Percentiles rank a stretch among this genome's conserved stretches.
Evolutionary conservation across 2,329 filamentous ascomycete genomes (phyloP).

Genomic region (Fusarium anthophilum): DNA sequence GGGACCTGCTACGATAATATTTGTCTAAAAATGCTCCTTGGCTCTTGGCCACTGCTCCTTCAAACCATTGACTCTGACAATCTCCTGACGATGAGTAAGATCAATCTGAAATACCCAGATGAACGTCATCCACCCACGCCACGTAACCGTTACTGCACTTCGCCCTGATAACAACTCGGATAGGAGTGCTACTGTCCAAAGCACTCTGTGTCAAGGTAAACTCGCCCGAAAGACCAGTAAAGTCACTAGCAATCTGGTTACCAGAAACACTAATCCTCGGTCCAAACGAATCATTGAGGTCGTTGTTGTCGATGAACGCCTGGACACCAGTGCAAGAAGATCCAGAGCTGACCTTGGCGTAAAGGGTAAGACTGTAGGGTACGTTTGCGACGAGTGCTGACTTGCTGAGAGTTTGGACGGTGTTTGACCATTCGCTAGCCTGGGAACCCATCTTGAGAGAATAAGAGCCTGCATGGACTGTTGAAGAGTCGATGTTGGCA

Average conservation of each 20-base stretch:
- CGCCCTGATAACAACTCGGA: neutral
- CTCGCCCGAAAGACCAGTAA: neutral
- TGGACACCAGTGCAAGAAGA: neutral
- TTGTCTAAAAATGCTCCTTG: neutral
- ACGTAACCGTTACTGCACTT: neutral
- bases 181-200: neutral
- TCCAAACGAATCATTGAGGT: neutral
- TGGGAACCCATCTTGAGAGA: neutral
- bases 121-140: neutral
- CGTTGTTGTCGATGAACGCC: neutral
- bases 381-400: neutral
- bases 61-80: neutral
- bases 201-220: neutral
- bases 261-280: neutral
- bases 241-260: neutral
- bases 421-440: neutral
- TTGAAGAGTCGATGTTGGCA: neutral
- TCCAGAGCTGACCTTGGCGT: neutral
- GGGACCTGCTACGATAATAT: neutral
- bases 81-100: fast-evolving
- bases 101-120: neutral
- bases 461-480: neutral
- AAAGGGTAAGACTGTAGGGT: neutral
- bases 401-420: neutral
- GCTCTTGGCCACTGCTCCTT: neutral